Evolutionary conservation across 2,329 filamentous ascomycete genomes (phyloP), one percentile per base, ranked within the genome.

Genomic region (Diplocarpon mali): DNA sequence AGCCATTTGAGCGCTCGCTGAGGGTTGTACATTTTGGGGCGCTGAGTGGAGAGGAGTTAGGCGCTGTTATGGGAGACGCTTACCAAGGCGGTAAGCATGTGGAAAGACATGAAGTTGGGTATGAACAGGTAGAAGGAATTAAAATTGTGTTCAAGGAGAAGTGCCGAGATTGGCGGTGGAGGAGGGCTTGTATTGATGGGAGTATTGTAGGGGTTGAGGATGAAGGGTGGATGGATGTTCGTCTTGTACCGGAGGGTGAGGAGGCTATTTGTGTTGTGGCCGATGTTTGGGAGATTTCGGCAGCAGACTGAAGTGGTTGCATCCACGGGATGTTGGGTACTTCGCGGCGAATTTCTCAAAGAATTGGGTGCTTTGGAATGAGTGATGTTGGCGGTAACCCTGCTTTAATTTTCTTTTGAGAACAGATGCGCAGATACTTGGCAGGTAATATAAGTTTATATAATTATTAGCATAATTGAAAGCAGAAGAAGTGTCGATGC

Each of bases 181-280:
- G 90, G 49, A 78, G 89, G 58, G 75, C 94, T 12, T 96, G 90
- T 61, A 71, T 96, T n/a, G 90, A 96, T 63, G 90, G 90, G 2
- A 87, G 83, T 42, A 93, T 94, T 56, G 76, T 95, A 2, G 73
- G 76, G 47, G 67, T 95, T 1, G 81, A 83, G 15, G 62, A 69
- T 41, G 78, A 73, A 2, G 88, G 88, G 0, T 81, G 76, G 70
- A 75, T 94, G 63, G 74, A 77, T 47, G 72, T 95, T 0, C 64
- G 62, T 50, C 73, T 66, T 57, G 69, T 74, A 17, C 59, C 62
- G 8, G 53, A 57, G 35, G 58, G 53, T 2, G 31, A 39, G 2
- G 58, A 57, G 39, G 53, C 48, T 10, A 46, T 61, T 2, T 43
- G 55, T 39, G 48, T 61, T 34, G 53, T 60, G 8, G 41, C 50